Base-by-base conservation (phyloP, 257 asterid genomes). In the Primulina tabacum region DNA sequence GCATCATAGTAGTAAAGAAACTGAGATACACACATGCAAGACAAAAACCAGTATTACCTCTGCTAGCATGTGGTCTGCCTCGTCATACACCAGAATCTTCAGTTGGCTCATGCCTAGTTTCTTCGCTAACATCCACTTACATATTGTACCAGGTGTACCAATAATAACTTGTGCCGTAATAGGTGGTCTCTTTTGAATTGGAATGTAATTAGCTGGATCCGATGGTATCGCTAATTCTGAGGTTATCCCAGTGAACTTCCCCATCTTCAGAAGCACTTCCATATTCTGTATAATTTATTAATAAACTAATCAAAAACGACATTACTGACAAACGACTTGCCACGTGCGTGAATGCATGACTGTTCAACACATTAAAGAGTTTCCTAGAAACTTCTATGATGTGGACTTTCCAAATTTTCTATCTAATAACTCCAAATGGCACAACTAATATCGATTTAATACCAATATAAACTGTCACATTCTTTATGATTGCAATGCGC, bases 51-150 rank as follows among this genome's bases (percentile, higher is more conserved):
- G 29, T 26, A 72, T 71, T 79, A 86, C 97, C 95, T 90, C 89
- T 59, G 95, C 86, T 80, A 90, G 77, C 98, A 93, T 93, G 79
- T 90, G 97, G 81, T 93, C 98, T 14, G 97, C 98, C 83, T 93
- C 98, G 63, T 93, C 98, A 85, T 87, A 90, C 64, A 93, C 98
- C 2, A 90, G 94, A 80, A 93, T 87, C 81, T 89, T 90, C 96
- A 90, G 80, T 38, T 68, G 84, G 76, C 82, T 81, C 90, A 85
- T 59, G 72, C 97, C 89, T 58, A 93, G 83, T 64, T 93, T 93
- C 84, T 33, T 90, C 18, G 84, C 85, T 5, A 76, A 9, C 30
- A 89, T 72, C 95, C 96, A 86, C 76, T 83, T 88, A 47, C 70
- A 68, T 62, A 93, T 84, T 14, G 99, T 93, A 55, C 99, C 99